Conservation (phyloP, 1,139 yeast genomes). For the Sugiyamaella novakii region DNA sequence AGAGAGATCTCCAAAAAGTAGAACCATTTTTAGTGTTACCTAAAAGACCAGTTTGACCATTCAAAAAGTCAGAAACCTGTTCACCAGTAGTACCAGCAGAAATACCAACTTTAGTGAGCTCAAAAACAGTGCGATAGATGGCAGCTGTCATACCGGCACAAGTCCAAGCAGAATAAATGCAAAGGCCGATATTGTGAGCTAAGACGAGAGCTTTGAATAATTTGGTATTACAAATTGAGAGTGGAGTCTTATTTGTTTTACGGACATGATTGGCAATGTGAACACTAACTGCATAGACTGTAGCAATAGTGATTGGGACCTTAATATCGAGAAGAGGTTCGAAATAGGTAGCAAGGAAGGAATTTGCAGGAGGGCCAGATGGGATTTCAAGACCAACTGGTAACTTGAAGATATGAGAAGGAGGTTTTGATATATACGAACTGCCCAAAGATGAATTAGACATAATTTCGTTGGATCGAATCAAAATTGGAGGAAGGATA, state of each 20-base stretch:
- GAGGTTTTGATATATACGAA: conserved; percentile 36
- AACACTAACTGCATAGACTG: conserved; percentile 60
- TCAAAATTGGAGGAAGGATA: not conserved
- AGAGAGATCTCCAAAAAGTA: conserved; percentile 60
- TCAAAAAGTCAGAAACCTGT: conserved; percentile 39
- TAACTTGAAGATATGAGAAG: conserved; percentile 33
- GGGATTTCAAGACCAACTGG: conserved; percentile 40
- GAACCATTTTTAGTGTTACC: conserved; percentile 24
- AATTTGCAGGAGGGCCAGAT: conserved; percentile 33
- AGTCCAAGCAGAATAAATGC: conserved; percentile 72
- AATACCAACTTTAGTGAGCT: conserved; percentile 28
- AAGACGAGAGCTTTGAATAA: conserved; percentile 60
- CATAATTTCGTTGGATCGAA: no score
- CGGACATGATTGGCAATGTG: conserved; percentile 55
- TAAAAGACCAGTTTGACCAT: conserved; percentile 31
- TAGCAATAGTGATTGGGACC: conserved; percentile 61
- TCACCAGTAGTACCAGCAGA: conserved; percentile 22
- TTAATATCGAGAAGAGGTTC: conserved; percentile 44
- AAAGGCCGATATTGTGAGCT: conserved; percentile 62
- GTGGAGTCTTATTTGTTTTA: conserved; percentile 57
- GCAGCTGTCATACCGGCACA: conserved; percentile 65
- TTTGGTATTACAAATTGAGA: conserved; percentile 49
- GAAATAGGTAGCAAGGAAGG: conserved; percentile 39
- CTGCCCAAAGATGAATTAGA: conserved; percentile 18
- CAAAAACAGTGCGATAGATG: conserved; percentile 44